Evolutionary conservation across 352 stramenopile genomes (phyloP).

Genomic region (Saprolegnia diclina): DNA sequence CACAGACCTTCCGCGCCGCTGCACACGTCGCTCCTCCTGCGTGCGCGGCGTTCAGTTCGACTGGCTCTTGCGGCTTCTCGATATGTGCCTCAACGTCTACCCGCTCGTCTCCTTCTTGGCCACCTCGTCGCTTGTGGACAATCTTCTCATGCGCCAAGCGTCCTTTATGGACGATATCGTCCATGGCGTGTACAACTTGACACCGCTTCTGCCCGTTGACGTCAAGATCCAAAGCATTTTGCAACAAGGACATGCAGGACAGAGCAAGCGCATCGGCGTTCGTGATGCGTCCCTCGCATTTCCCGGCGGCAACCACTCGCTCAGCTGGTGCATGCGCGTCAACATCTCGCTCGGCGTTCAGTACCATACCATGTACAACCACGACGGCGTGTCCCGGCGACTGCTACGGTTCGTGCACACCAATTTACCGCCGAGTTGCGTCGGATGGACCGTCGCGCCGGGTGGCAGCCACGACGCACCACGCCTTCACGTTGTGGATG

Average conservation of each 20-base stretch:
- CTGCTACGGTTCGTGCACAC: background rate
- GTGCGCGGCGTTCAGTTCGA: too few relatives aligned
- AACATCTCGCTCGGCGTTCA: background rate
- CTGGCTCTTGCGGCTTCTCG: background rate
- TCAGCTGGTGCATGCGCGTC: slow-evolving; percentile 21
- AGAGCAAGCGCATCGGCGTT: slow-evolving; percentile 24
- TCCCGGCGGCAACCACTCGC: slow-evolving; percentile 11
- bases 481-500: slow-evolving; percentile 10
- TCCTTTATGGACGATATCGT: slow-evolving; percentile 28
- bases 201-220: slow-evolving; percentile 10
- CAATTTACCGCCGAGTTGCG: background rate
- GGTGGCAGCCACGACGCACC: background rate
- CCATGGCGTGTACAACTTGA: slow-evolving; percentile 29
- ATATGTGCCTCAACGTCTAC: slow-evolving; percentile 28
- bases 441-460: background rate
- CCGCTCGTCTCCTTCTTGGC: slow-evolving; percentile 26
- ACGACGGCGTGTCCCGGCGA: background rate
- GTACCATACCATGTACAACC: background rate
- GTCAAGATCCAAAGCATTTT: slow-evolving; percentile 25
- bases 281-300: slow-evolving; percentile 27
- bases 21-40: too few relatives aligned
- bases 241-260: background rate
- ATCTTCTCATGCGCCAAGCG: slow-evolving; percentile 9
- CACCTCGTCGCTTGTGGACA: slow-evolving; percentile 25
- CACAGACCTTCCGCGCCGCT: too few relatives aligned